Base-by-base conservation (phyloP, 768 basidiomycete genomes). In the Kwoniella heveanensis region DNA sequence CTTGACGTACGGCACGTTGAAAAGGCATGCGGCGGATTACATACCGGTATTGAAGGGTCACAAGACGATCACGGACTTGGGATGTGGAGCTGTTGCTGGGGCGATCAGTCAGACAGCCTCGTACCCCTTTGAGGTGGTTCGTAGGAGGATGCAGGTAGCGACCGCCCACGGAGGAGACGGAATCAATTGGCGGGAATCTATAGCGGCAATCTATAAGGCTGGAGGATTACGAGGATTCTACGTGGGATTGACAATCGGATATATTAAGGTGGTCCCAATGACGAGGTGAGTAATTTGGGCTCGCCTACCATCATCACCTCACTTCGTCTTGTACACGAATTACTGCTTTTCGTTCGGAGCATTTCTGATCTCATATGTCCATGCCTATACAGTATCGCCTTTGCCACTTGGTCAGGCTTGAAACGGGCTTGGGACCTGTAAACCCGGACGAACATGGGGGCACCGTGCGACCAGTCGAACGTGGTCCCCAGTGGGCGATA, bases 211-310 rank as follows among this genome's bases (percentile, higher is more conserved):
- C 25, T 94, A 88, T 83, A 73, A 76, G 6, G 78, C 83, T 5
- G 83, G 84, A n/a, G 92, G 93, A 10, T 88, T 85, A 86, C 83
- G 87, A 78, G 94, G 92, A 1, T 96, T 96, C 80, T 97, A 88
- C 74, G 87, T 96, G 29, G 95, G 95, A 0, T 81, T 98, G 65
- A 85, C 87, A 60, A 90, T 97, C 70, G 95, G 95, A 1, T 96
- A 91, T 81, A 71, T 97, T 58, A 97, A 98, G 83, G 87, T 95
- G 46, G 86, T 96, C 62, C 95, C 95, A 13, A 95, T 97, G 93
- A 95, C 88, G 2, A 77, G 75, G 80, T 81, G 57, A 70, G 80
- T n/a, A n/a, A n/a, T n/a, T n/a, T n/a, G n/a, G n/a, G n/a, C n/a
- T n/a, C n/a, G n/a, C n/a, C n/a, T n/a, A n/a, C n/a, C n/a, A n/a